Conservation (phyloP, 768 basidiomycete species). For the Suillus occidentalis region DNA sequence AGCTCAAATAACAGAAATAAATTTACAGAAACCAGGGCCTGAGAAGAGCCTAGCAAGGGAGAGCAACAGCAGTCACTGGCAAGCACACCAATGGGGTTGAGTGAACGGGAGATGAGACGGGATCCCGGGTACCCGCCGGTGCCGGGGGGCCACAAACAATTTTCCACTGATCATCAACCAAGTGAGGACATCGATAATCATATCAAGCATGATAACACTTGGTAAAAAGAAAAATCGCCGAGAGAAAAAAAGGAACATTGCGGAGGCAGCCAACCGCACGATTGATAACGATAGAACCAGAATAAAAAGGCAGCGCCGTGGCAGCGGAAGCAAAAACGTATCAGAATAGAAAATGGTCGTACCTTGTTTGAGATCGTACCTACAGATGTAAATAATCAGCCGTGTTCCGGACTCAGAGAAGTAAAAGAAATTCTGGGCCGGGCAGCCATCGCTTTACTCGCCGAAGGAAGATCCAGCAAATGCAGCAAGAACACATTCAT, state of each 20-base stretch:
- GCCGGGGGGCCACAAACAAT: neutral
- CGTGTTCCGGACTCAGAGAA: slow-evolving; percentile 1
- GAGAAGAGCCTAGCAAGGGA: neutral
- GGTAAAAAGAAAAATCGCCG: slow-evolving; percentile 15
- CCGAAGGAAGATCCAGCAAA: slow-evolving; percentile 9
- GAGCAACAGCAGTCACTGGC: neutral
- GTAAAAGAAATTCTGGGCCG: neutral
- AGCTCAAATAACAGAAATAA: neutral
- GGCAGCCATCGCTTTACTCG: neutral
- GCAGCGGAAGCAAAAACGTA: slow-evolving; percentile 9
- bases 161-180: neutral
- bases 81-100: neutral
- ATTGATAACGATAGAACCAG: slow-evolving; percentile 12
- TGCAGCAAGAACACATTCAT: neutral
- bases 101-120: neutral
- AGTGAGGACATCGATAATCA: neutral
- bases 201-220: neutral
- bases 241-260: slow-evolving; percentile 5
- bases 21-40: neutral
- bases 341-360: slow-evolving; percentile 21
- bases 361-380: slow-evolving; percentile 96
- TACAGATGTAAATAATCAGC: slow-evolving; percentile 30
- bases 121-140: neutral
- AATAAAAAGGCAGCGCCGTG: neutral
- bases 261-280: neutral